phyloP scores from a whole-genome alignment of 169 alveolate species.

The Cryptosporidium canis region DNA sequence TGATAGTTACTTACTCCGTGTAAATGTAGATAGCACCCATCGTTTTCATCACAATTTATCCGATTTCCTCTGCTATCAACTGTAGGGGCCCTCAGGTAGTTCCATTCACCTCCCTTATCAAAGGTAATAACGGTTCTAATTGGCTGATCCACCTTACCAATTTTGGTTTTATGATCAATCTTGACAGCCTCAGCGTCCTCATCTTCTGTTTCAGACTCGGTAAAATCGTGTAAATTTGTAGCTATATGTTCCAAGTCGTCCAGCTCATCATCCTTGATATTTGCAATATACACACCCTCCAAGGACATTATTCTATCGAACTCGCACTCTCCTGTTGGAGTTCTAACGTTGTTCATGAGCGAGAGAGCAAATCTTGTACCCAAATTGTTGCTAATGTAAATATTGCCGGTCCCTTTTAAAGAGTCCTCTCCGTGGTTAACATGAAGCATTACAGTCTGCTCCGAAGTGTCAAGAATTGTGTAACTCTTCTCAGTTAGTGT shows the following conservation, averaged over 20 bases:
- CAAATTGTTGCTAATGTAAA: slow-evolving; percentile 92
- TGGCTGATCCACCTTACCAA: slow-evolving; percentile 79
- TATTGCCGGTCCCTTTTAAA: slow-evolving; percentile 89
- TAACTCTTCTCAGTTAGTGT: slow-evolving; percentile 92
- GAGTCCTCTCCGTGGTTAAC: slow-evolving; percentile 92
- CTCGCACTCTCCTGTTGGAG: slow-evolving; percentile 93
- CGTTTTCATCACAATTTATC: slow-evolving; percentile 88
- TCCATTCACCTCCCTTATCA: slow-evolving; percentile 98
- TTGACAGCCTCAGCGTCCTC: slow-evolving; percentile 76
- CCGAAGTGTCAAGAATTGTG: slow-evolving; percentile 95
- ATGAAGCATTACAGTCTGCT: slow-evolving; percentile 94
- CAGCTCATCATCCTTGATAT: slow-evolving; percentile 87
- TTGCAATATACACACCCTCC: slow-evolving; percentile 97
- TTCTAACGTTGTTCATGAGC: slow-evolving; percentile 89
- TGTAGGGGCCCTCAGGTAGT: slow-evolving; percentile 93
- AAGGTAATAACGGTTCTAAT: slow-evolving; percentile 93
- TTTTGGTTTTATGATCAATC: slow-evolving; percentile 74
- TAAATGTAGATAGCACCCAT: slow-evolving; percentile 93
- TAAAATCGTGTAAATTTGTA: not conserved
- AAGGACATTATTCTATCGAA: slow-evolving; percentile 93
- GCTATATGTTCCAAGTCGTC: slow-evolving; percentile 24
- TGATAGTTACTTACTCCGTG: slow-evolving; percentile 89
- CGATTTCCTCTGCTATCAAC: slow-evolving; percentile 91
- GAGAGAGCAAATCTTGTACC: slow-evolving; percentile 94
- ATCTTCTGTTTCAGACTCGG: slow-evolving; percentile 72